These are phyloP conservation scores for Astrocystis sublimbata DNA, from an alignment of 495 filamentous ascomycete species.

Conservation along the genomic window DNA sequence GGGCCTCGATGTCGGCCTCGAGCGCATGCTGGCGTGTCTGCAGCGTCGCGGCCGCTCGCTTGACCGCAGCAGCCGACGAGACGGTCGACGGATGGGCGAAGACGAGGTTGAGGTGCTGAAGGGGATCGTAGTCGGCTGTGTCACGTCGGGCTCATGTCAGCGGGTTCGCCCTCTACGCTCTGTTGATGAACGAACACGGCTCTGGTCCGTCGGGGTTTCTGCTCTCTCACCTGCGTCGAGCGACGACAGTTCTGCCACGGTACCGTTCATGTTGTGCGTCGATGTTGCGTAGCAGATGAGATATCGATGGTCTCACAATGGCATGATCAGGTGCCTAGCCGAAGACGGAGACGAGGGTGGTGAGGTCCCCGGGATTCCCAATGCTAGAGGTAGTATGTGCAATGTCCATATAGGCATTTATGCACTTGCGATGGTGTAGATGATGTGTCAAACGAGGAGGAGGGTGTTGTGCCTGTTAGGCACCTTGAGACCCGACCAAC, in stretches of 20 bases:
- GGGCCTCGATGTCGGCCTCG: constrained; percentile 71
- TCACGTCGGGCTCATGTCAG: constrained; percentile 19
- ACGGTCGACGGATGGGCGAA: constrained; percentile 92
- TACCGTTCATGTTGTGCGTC: constrained; percentile 51
- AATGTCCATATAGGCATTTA: too few species aligned
- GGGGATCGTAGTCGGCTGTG: constrained; percentile 89
- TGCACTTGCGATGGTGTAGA: too few species aligned
- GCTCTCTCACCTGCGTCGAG: constrained; percentile 52
- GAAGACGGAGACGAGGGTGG: too few species aligned
- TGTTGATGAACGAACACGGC: too few species aligned
- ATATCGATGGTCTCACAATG: constrained; percentile 17
- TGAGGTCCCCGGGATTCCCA: too few species aligned
- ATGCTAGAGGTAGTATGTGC: too few species aligned
- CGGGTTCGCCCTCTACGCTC: too few species aligned
- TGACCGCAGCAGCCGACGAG: constrained; percentile 73
- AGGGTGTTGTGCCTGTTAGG: too few species aligned
- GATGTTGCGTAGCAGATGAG: constrained; percentile 34
- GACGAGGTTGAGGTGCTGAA: constrained; percentile 88
- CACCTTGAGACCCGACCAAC: too few species aligned
- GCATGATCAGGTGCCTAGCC: not conserved
- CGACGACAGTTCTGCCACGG: constrained; percentile 40
- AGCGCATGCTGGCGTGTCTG: constrained; percentile 81
- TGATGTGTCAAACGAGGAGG: too few species aligned
- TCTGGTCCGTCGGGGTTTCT: not conserved
- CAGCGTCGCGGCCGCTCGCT: constrained; percentile 68